These are phyloP conservation scores for Goniomonas avonlea DNA, from an alignment of 78 protist genomes.

Conservation along the genomic window DNA sequence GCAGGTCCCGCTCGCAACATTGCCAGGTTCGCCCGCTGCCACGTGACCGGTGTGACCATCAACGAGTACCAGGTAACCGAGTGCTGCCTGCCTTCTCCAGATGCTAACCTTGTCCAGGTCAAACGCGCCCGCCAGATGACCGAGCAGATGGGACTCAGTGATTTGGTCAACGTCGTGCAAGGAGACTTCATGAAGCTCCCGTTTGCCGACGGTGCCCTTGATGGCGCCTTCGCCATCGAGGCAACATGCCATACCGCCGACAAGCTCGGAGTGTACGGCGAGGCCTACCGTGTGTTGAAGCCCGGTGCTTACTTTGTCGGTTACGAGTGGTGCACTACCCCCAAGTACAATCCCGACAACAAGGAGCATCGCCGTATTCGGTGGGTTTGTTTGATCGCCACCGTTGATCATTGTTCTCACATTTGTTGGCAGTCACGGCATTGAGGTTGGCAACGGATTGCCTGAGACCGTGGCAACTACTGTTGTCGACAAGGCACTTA, in stretches of 20 bases:
- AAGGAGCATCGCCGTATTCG: too few relatives aligned
- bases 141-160: neutral
- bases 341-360: neutral
- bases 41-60: slow-evolving; percentile 75
- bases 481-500: neutral
- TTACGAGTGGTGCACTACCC: neutral
- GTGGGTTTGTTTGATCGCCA: too few relatives aligned
- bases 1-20: slow-evolving; percentile 86
- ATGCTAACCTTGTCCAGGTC: neutral
- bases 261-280: neutral
- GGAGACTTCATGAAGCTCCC: neutral
- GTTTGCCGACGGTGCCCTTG: neutral
- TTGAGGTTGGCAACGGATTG: slow-evolving; percentile 14
- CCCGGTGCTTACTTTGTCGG: slow-evolving; percentile 16
- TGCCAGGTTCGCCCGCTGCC: slow-evolving; percentile 73
- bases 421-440: neutral
- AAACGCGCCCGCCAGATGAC: neutral
- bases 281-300: slow-evolving; percentile 19
- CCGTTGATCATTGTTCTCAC: too few relatives aligned
- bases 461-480: neutral
- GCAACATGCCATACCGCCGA: slow-evolving; percentile 11
- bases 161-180: neutral
- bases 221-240: slow-evolving; percentile 7
- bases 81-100: neutral
- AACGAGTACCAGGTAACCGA: slow-evolving; percentile 71